A percentile compares a stretch with the other conserved stretches of the same genome.
Evolutionary conservation across 2,329 filamentous ascomycete genomes (phyloP).

Genomic region (Rosellinia necatrix): DNA sequence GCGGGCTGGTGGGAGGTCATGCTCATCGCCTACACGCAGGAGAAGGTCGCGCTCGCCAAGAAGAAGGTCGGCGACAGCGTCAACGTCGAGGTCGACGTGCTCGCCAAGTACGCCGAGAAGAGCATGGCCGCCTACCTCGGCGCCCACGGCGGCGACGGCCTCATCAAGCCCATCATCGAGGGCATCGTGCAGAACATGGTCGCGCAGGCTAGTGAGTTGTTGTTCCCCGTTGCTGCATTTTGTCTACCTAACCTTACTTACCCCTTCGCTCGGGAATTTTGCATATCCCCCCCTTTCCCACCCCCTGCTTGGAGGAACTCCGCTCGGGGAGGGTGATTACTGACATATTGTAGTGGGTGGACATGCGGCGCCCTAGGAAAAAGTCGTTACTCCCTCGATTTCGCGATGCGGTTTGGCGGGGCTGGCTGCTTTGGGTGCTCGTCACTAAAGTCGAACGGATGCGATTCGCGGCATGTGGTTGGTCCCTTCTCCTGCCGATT

Average conservation of each 20-base stretch:
- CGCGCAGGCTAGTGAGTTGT: slow-evolving; percentile 58
- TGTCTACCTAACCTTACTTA: too few species aligned
- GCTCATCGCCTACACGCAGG: slow-evolving; percentile 96
- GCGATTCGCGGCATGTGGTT: not conserved
- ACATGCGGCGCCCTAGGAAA: slow-evolving; percentile 6
- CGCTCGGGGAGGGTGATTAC: not conserved
- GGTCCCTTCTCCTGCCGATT: not conserved
- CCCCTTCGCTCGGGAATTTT: too few species aligned
- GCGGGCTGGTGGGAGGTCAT: slow-evolving; percentile 93
- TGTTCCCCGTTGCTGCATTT: too few species aligned
- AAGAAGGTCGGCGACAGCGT: slow-evolving; percentile 82
- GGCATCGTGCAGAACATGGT: slow-evolving; percentile 77
- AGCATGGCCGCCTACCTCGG: slow-evolving; percentile 77
- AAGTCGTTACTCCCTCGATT: not conserved
- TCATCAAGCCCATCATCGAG: slow-evolving; percentile 64
- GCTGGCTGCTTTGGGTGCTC: not conserved
- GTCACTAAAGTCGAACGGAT: not conserved
- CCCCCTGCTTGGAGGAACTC: too few species aligned
- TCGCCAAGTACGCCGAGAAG: slow-evolving; percentile 87
- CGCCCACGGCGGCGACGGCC: slow-evolving; percentile 53
- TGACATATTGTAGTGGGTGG: slow-evolving; percentile 22
- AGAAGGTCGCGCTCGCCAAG: slow-evolving; percentile 79
- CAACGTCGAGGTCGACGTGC: slow-evolving; percentile 92
- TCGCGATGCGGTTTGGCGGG: not conserved
- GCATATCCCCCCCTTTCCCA: not conserved